Conservation (phyloP, 2,329 filamentous ascomycete genomes). For the Calonectria hawksworthii region DNA sequence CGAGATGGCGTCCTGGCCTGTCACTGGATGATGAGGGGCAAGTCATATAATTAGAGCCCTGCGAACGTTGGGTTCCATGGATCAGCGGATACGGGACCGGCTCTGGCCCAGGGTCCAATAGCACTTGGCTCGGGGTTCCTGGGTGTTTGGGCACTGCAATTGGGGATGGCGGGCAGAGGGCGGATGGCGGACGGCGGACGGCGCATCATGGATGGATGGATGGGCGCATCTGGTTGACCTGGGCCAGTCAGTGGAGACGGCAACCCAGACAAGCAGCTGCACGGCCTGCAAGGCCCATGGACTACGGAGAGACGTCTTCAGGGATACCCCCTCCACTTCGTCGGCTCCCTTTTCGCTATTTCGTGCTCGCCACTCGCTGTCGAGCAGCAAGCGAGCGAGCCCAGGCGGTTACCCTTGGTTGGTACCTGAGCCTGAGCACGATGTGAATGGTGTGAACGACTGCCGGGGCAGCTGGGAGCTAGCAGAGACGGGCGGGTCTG, state of each 20-base stretch:
- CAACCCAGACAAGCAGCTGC: conserved; percentile 39
- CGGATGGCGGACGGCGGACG: conserved; percentile 37
- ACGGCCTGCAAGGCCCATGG: conserved; percentile 30
- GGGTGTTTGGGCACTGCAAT: conserved; percentile 22
- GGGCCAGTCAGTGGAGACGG: conserved; percentile 36
- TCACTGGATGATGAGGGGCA: conserved; percentile 57
- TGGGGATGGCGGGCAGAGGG: conserved; percentile 36
- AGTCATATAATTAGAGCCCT: conserved; percentile 60
- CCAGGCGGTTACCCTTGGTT: conserved; percentile 23
- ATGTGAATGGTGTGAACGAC: conserved; percentile 21
- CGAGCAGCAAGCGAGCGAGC: conserved; percentile 9
- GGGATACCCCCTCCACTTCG: conserved; percentile 35
- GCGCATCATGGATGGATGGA: conserved; percentile 31
- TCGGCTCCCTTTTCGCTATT: background rate
- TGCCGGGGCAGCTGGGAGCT: conserved; percentile 17
- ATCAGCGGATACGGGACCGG: conserved; percentile 47
- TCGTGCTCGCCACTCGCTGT: conserved; percentile 1
- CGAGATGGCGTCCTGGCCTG: conserved; percentile 54
- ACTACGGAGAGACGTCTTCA: conserved; percentile 17
- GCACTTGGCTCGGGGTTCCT: conserved; percentile 4
- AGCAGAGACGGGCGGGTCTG: background rate
- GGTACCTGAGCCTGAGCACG: conserved; percentile 11
- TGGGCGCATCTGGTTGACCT: conserved; percentile 21
- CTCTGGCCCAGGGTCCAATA: conserved; percentile 41
- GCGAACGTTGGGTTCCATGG: conserved; percentile 47